phyloP scores from a whole-genome alignment of 75 land plant genomes.

The Sequoia sempervirens region DNA sequence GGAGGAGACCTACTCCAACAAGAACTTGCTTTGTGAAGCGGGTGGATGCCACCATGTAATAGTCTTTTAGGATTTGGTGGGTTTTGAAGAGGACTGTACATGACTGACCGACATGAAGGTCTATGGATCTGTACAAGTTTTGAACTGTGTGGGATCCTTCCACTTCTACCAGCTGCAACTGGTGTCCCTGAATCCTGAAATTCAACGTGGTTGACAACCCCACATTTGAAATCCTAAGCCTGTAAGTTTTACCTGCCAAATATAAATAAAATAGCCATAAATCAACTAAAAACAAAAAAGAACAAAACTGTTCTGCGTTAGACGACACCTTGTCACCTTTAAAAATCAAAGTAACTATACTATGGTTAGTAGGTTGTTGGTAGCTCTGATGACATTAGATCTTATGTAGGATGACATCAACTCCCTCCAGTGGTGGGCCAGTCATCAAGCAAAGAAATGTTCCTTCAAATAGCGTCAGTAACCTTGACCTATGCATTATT shows the following conservation, averaged over 20 bases:
- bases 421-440: background rate
- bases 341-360: too few relatives aligned
- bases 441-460: background rate
- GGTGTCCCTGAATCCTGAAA: conserved; percentile 62
- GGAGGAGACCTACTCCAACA: conserved; percentile 43
- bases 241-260: conserved; percentile 66
- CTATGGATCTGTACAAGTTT: conserved; percentile 43
- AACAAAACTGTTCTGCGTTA: background rate
- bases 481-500: background rate
- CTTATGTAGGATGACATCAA: background rate
- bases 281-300: background rate
- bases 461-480: background rate
- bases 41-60: conserved; percentile 61
- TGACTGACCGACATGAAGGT: conserved; percentile 79
- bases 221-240: conserved; percentile 72
- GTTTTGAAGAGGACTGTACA: conserved; percentile 65
- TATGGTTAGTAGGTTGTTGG: too few relatives aligned
- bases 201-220: conserved; percentile 52
- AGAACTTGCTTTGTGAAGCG: conserved; percentile 48
- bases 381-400: too few relatives aligned
- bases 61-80: conserved; percentile 43
- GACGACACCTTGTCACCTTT: background rate
- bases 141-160: conserved; percentile 66
- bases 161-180: conserved; percentile 54
- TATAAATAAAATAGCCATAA: background rate